These are phyloP conservation scores for Ogataea henricii DNA, from an alignment of 805 yeast genomes.

Conservation along the genomic window DNA sequence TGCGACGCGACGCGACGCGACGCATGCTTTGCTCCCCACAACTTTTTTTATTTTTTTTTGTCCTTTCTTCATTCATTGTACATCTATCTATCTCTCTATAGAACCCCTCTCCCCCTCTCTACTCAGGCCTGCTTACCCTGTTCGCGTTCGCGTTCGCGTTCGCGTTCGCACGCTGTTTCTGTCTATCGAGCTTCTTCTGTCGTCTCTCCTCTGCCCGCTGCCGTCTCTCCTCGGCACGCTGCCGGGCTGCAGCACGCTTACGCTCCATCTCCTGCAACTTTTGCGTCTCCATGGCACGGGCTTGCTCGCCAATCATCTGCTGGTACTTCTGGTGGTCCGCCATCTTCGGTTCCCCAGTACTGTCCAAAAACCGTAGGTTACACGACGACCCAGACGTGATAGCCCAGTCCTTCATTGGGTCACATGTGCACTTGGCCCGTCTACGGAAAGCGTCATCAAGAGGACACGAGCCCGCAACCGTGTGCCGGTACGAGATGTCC, in stretches of 20 bases:
- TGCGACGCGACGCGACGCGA: neutral
- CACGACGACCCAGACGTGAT: slow-evolving; percentile 42
- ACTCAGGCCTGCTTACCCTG: neutral
- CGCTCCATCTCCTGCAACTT: slow-evolving; percentile 15
- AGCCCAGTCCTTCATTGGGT: slow-evolving; percentile 69
- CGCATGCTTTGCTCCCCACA: too few relatives aligned
- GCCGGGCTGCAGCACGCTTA: slow-evolving; percentile 19
- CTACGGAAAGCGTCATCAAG: slow-evolving; percentile 56
- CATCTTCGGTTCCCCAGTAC: slow-evolving; percentile 22
- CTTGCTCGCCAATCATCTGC: slow-evolving; percentile 14
- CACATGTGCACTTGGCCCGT: slow-evolving; percentile 68
- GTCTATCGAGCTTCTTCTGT: slow-evolving; percentile 18
- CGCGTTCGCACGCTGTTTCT: slow-evolving; percentile 2
- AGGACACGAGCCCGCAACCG: slow-evolving; percentile 81
- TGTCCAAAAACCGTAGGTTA: slow-evolving; percentile 29
- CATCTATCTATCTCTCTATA: neutral
- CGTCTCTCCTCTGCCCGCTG: slow-evolving; percentile 27
- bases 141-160: neutral
- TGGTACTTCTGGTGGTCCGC: slow-evolving; percentile 28
- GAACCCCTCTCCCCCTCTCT: neutral
- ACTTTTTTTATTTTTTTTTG: neutral
- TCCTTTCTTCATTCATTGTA: neutral
- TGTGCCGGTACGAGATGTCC: slow-evolving; percentile 81
- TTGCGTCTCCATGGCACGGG: slow-evolving; percentile 10
- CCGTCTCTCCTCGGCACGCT: slow-evolving; percentile 25